These are phyloP conservation scores for Acrocalymma vagum DNA, from an alignment of 2,329 filamentous ascomycete genomes.

Conservation along the genomic window DNA sequence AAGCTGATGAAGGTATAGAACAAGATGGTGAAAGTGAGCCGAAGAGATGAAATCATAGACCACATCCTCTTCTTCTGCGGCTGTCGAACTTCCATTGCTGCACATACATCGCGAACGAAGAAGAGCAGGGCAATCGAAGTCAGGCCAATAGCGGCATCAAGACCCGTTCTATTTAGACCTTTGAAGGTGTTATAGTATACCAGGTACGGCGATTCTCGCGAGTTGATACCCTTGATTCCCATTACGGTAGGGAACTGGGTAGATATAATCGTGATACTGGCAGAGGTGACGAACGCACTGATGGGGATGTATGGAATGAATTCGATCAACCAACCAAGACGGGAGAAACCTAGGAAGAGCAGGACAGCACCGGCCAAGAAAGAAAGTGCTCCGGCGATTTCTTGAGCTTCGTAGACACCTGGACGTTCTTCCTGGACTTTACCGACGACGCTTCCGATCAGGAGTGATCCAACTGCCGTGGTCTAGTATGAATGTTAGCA, in stretches of 20 bases:
- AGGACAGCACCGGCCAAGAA: constrained; percentile 82
- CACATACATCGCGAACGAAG: constrained; percentile 62
- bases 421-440: constrained; percentile 68
- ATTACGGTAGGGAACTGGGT: constrained; percentile 84
- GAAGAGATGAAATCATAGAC: constrained; percentile 88
- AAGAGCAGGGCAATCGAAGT: constrained; percentile 83
- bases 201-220: constrained; percentile 77
- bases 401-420: constrained; percentile 63
- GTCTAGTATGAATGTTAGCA: constrained; percentile 61
- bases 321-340: constrained; percentile 90
- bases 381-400: constrained; percentile 80
- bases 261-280: constrained; percentile 84
- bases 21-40: constrained; percentile 87
- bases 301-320: constrained; percentile 91
- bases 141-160: constrained; percentile 92
- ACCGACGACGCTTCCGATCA: constrained; percentile 81
- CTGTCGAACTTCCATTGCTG: constrained; percentile 70
- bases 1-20: constrained; percentile 90
- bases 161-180: constrained; percentile 68
- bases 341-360: constrained; percentile 77
- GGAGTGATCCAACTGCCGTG: constrained; percentile 91
- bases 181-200: constrained; percentile 87
- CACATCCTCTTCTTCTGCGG: constrained; percentile 74
- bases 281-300: constrained; percentile 96
- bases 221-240: constrained; percentile 78